These are phyloP conservation scores for Ceratocystis cacaofunesta DNA, from an alignment of 2,329 filamentous ascomycete species.

Conservation along the genomic window DNA sequence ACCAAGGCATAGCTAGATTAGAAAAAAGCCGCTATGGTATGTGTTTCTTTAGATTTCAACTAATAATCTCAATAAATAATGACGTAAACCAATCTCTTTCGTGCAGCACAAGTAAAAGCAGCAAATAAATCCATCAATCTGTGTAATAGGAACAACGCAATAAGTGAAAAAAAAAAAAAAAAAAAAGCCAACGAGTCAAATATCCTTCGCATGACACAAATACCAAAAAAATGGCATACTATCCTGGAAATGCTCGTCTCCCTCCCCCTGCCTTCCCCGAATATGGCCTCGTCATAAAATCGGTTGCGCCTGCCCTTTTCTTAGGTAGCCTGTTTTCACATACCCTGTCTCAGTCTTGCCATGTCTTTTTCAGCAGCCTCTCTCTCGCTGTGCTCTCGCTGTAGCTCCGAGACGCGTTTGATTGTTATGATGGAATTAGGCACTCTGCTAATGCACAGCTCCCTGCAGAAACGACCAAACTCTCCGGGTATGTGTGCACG, in stretches of 20 bases:
- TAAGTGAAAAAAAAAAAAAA: neutral
- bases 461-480: conserved; percentile 62
- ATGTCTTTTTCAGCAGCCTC: conserved; percentile 4
- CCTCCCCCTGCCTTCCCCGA: too few species aligned
- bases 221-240: too few species aligned
- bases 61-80: neutral
- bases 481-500: conserved; percentile 61
- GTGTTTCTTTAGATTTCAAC: neutral
- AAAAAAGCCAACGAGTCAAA: too few species aligned
- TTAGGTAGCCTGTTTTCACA: neutral
- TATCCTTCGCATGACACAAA: too few species aligned
- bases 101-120: neutral
- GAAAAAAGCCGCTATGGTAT: too few species aligned
- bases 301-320: neutral
- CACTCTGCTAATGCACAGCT: conserved; percentile 49
- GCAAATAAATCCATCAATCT: neutral
- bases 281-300: neutral
- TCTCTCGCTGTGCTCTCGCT: conserved; percentile 11
- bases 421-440: conserved; percentile 43
- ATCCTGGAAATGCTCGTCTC: too few species aligned
- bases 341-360: neutral
- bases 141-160: neutral
- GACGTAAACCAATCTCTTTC: neutral
- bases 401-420: conserved; percentile 25
- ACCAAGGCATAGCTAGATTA: too few species aligned